Evolutionary conservation across 2,329 filamentous ascomycete genomes (phyloP).

Genomic region (Ascocoryne sarcoides): DNA sequence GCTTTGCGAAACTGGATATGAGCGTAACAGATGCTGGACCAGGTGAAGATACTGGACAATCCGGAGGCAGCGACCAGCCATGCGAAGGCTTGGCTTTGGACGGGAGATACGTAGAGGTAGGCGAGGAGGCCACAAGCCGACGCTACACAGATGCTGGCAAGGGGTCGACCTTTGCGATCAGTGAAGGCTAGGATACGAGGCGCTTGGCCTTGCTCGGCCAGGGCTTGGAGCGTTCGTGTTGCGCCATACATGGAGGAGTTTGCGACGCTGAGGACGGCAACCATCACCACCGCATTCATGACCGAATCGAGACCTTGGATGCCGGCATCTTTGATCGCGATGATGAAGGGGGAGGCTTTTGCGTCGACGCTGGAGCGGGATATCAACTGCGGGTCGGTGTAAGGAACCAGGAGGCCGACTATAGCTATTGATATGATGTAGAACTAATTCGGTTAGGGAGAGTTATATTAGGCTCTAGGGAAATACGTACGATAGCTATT

Average conservation of each 20-base stretch:
- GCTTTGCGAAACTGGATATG: slow-evolving; percentile 85
- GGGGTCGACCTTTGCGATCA: slow-evolving; percentile 71
- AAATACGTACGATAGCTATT: slow-evolving; percentile 56
- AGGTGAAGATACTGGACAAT: slow-evolving; percentile 68
- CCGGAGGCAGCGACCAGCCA: slow-evolving; percentile 75
- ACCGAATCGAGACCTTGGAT: slow-evolving; percentile 75
- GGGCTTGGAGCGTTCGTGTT: slow-evolving; percentile 77
- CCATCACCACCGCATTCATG: slow-evolving; percentile 90
- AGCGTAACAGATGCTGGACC: slow-evolving; percentile 73
- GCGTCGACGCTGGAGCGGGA: slow-evolving; percentile 52
- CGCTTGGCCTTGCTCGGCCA: slow-evolving; percentile 81
- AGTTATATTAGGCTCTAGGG: slow-evolving; percentile 36
- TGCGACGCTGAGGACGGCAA: slow-evolving; percentile 82
- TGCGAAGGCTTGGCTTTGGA: slow-evolving; percentile 53
- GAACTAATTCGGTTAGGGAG: slow-evolving; percentile 51
- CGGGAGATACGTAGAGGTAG: slow-evolving; percentile 59
- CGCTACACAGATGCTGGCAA: slow-evolving; percentile 61
- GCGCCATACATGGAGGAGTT: slow-evolving; percentile 90
- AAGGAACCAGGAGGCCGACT: slow-evolving; percentile 75
- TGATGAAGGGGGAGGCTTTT: slow-evolving; percentile 83
- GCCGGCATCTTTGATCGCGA: slow-evolving; percentile 77
- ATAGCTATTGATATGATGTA: slow-evolving; percentile 77
- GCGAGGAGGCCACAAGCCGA: slow-evolving; percentile 62
- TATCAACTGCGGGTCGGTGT: slow-evolving; percentile 55
- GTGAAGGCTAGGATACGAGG: slow-evolving; percentile 71